phyloP scores from a whole-genome alignment of 345 rosid species.

The Aegle marmelos region DNA sequence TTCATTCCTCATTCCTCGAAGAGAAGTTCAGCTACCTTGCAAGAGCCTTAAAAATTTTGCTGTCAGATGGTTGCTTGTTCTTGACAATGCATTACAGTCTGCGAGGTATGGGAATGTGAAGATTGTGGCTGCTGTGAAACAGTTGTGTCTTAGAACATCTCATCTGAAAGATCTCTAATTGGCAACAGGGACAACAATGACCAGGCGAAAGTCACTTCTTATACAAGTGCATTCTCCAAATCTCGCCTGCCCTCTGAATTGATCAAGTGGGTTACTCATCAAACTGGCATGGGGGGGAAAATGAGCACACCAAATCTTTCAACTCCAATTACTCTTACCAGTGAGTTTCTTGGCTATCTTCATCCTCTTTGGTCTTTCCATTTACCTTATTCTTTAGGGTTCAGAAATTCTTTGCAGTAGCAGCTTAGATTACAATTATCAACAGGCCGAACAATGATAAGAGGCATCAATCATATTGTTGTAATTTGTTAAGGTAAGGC shows the following conservation, averaged over 20 bases:
- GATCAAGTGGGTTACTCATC: constrained; percentile 52
- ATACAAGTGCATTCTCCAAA: constrained; percentile 41
- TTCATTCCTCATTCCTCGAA: constrained; percentile 42
- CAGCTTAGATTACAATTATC: background rate
- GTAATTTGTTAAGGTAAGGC: background rate
- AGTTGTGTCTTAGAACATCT: constrained; percentile 10
- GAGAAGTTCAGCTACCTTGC: constrained; percentile 26
- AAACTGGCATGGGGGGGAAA: constrained; percentile 38
- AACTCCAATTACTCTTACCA: constrained; percentile 51
- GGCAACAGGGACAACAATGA: constrained; percentile 51
- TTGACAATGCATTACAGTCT: constrained; percentile 41
- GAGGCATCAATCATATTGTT: background rate
- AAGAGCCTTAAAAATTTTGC: constrained; percentile 49
- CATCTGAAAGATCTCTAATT: constrained; percentile 23
- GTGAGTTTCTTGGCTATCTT: constrained; percentile 44
- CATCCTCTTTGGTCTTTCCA: constrained; percentile 3
- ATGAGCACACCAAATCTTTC: constrained; percentile 32
- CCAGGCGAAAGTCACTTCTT: constrained; percentile 36
- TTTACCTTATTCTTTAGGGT: background rate
- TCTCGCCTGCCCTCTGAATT: constrained; percentile 45
- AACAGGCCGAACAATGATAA: background rate
- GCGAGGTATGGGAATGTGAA: constrained; percentile 39
- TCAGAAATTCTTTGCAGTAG: constrained; percentile 4
- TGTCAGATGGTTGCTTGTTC: constrained; percentile 54
- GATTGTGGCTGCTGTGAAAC: background rate